Evolutionary conservation across 2,329 filamentous ascomycete genomes (phyloP), one percentile per base, ranked within the genome.

Genomic region (Tolypocladium pustulatum): DNA sequence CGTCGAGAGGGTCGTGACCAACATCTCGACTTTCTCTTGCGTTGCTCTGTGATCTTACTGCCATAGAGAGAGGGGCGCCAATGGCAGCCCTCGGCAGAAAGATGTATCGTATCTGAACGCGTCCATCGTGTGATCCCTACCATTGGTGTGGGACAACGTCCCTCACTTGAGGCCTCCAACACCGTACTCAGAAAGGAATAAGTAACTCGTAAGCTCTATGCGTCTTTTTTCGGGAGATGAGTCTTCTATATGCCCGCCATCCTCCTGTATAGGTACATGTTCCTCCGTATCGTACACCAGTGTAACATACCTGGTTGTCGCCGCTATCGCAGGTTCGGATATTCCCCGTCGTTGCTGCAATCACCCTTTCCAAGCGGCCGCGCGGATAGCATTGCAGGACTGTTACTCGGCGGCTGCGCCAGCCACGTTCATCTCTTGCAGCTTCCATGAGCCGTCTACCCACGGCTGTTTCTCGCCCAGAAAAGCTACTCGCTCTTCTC

Each of bases 401-500:
- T 30, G 13, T 37, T 46, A 56, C 40, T 56, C 55, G 38, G 40
- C 13, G 6, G 40, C 71, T 49, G 64, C 64, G 22, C 74, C 76
- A 58, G 81, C 78, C 60, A 85, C 78, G 68, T 92, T 86, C 75
- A 96, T 84, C 69, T 93, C 89, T 61, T 84, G 83, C 32, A 91
- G 77, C 57, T 83, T 81, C 93, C 93, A 97, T 17, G 77, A 75
- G 30, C 77, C 80, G 64, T 90, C 86, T 30, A 88, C 83, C 86
- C 90, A 96, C 13, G 86, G 80, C 71, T 89, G 90, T 76, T 87
- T 89, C 76, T 93, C 87, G 41, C 93, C 93, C 4, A 99, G 78
- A 62, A 97, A 87, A 27, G 87, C 84, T 30, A 86, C 77, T 57
- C 84, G 83, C 59, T 86, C 85, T 61, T 84, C 73, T 41, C 79